Percentiles rank a stretch among this genome's conserved stretches.
Evolutionary conservation across 257 asterid species (phyloP).

Genomic region (Solanum commersonii): DNA sequence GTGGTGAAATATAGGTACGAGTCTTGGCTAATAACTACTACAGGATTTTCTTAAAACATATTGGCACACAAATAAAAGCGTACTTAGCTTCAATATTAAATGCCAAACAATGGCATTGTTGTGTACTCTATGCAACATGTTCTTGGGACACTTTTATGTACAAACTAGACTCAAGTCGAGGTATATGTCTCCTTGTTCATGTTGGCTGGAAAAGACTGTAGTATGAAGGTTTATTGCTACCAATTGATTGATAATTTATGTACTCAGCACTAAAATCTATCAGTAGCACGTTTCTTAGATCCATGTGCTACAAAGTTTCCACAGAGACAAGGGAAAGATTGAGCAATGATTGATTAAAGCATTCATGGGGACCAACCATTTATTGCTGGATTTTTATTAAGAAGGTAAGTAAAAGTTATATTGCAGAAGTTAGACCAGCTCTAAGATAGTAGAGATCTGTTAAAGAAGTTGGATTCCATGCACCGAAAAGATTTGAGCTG

Average conservation of each 20-base stretch:
- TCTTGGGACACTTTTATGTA: neutral
- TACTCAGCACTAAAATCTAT: neutral
- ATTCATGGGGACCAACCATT: neutral
- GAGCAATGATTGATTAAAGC: neutral
- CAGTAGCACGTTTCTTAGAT: neutral
- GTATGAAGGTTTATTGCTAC: neutral
- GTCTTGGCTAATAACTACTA: no score
- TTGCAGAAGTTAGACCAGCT: neutral
- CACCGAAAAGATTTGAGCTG: neutral
- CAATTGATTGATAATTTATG: neutral
- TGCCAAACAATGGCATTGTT: neutral
- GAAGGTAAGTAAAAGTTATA: neutral
- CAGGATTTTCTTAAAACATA: neutral
- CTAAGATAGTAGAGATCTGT: neutral
- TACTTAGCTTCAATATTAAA: neutral
- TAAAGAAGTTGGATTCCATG: neutral
- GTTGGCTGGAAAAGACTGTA: neutral
- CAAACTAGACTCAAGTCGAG: neutral
- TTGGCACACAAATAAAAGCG: neutral
- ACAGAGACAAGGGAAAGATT: neutral
- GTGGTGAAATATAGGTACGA: no score
- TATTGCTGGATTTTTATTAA: neutral
- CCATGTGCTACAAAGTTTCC: neutral
- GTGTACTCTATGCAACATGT: neutral
- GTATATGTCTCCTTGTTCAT: neutral